Base-by-base conservation (phyloP, 371 early-diverging fungal species). In the Mortierella sp. region DNA sequence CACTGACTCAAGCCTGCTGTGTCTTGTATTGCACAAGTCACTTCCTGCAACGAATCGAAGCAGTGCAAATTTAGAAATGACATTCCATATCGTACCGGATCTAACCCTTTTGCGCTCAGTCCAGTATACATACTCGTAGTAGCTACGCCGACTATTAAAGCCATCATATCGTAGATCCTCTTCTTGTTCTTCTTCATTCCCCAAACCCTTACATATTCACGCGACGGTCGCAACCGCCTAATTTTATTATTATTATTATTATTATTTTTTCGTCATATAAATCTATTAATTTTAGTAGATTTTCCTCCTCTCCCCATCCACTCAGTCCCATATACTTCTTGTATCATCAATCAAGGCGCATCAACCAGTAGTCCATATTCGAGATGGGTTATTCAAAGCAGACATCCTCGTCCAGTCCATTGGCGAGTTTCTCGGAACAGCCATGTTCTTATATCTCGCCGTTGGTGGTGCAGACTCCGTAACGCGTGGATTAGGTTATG, bases 361-460 rank as follows among this genome's bases (percentile, higher is more conserved):
- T 14, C 6, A 49, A 49, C 49, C 14, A 49, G n/a, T 52, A 52
- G 10, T 24, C n/a, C 2, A 52, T 3, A 52, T 49, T 49, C 49
- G 14, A 49, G 18, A 52, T 52, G 24, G 24, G n/a, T 52, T 45
- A 18, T 35, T 43, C 49, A 70, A 55, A 16, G 22, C 24, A 20
- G 74, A 68, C 4, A 70, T 73, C 74, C 4, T 40, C 18, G 43
- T 68, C 59, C 79, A 78, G 28, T 24, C 83, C 8, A 52, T 85
- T 22, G 86, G 78, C 54, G 89, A 88, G 66, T 79, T 87, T 24
- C n/a, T 88, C 61, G 91, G 90, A 35, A 90, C 88, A 59, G 84
- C 86, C 60, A 77, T 90, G 70, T 91, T 87, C 74, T 72, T 91
- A 68, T 91, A 88, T 64, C 55, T 89, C 20, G 83, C 87, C 12